Percentiles rank a stretch among this genome's conserved stretches.
These are phyloP conservation scores for Magnolia sinica DNA, from an alignment of 164 flowering plant genomes.

Conservation along the genomic window DNA sequence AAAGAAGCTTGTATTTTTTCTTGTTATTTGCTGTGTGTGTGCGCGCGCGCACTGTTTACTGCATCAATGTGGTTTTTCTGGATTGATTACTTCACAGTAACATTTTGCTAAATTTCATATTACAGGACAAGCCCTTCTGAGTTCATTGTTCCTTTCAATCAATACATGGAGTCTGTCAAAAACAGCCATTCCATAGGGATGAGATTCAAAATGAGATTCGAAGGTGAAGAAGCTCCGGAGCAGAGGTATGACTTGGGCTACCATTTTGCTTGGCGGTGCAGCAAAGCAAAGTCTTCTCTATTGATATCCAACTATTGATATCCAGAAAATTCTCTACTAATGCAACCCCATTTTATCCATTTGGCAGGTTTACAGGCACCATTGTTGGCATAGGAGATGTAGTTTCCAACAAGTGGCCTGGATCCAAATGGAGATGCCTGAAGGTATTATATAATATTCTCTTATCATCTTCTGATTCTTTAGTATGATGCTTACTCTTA, in stretches of 20 bases:
- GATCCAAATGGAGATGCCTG: constrained; percentile 90
- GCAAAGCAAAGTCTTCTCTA: not conserved
- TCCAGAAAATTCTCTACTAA: not conserved
- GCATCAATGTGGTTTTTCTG: too few relatives aligned
- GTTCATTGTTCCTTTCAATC: constrained; percentile 83
- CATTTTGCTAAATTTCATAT: not conserved
- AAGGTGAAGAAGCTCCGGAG: constrained; percentile 99
- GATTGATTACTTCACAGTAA: too few relatives aligned
- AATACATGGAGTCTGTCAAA: constrained; percentile 79
- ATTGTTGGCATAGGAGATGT: constrained; percentile 82
- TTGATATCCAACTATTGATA: not conserved
- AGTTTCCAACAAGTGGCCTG: constrained; percentile 67
- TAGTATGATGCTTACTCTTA: not conserved
- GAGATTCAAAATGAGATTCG: constrained; percentile 98
- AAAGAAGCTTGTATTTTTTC: too few relatives aligned
- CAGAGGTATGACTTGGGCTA: constrained; percentile 56
- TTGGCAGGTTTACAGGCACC: constrained; percentile 79
- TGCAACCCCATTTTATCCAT: not conserved
- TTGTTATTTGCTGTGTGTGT: too few relatives aligned
- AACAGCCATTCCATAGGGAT: constrained; percentile 75
- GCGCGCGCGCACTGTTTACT: too few relatives aligned
- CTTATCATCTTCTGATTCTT: not conserved
- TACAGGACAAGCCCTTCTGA: constrained; percentile 93
- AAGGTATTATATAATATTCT: constrained; percentile 43
- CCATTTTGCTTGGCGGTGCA: not conserved